These are phyloP conservation scores for Imleria badia DNA, from an alignment of 768 basidiomycete genomes.

Conservation along the genomic window DNA sequence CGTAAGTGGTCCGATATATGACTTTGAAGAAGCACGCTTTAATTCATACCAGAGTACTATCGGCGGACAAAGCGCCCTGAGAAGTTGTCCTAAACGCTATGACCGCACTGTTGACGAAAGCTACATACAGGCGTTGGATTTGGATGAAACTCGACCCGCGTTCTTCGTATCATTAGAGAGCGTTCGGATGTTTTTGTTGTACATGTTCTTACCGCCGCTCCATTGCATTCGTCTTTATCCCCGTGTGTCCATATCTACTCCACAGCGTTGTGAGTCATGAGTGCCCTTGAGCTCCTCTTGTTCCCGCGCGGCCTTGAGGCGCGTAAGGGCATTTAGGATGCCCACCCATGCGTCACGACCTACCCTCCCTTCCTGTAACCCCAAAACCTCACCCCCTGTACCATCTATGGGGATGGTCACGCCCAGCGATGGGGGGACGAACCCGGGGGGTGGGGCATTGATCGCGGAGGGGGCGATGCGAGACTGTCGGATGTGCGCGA, in stretches of 20 bases:
- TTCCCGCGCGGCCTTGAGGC: slow-evolving; percentile 52
- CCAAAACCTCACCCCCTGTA: slow-evolving; percentile 39
- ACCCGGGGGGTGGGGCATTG: slow-evolving; percentile 69
- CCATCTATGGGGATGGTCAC: slow-evolving; percentile 59
- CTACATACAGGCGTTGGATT: background rate
- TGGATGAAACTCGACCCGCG: background rate
- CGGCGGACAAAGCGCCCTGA: slow-evolving; percentile 15
- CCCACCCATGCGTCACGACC: slow-evolving; percentile 79
- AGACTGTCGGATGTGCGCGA: slow-evolving; percentile 79
- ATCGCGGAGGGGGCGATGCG: slow-evolving; percentile 89
- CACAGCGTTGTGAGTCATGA: slow-evolving; percentile 12
- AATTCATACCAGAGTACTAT: slow-evolving; percentile 22
- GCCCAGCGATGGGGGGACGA: slow-evolving; percentile 76
- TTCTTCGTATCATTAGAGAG: slow-evolving; percentile 14
- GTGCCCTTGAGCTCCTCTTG: slow-evolving; percentile 13
- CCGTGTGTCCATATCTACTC: slow-evolving; percentile 21
- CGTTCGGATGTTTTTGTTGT: slow-evolving; percentile 19
- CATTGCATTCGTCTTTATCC: slow-evolving; percentile 11
- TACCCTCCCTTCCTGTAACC: slow-evolving; percentile 74
- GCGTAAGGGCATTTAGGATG: slow-evolving; percentile 63
- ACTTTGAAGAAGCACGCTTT: slow-evolving; percentile 1
- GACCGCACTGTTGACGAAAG: slow-evolving; percentile 18
- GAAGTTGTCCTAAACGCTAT: slow-evolving; percentile 16
- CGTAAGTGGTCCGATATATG: slow-evolving; percentile 32
- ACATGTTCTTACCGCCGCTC: slow-evolving; percentile 8